Base-by-base conservation (phyloP, 2,329 filamentous ascomycete genomes). In the Exophiala lecanii-corni region DNA sequence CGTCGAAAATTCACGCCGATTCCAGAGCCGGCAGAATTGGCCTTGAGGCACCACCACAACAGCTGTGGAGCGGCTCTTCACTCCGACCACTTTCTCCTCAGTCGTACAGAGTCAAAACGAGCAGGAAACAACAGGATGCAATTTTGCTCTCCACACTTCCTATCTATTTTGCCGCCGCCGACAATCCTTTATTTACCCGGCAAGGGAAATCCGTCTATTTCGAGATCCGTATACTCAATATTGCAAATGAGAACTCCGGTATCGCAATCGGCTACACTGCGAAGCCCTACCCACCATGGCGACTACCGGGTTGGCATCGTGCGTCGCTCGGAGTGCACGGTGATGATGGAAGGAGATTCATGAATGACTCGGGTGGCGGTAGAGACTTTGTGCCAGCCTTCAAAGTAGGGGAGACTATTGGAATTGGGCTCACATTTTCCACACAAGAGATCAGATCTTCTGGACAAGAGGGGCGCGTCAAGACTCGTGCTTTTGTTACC, bases 301-400 rank as follows among this genome's bases (percentile, higher is more conserved):
- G 79, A 15, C 71, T 80, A 5, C 79, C 79, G 0, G 79, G 79
- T 1, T 82, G 78, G 79, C 75, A 82, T 55, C 68, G 79, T 33
- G 78, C 72, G 2, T 77, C 75, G 47, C 58, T 82, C 2, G 79
- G 69, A 1, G 73, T 83, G 5, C 79, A 82, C 53, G 73, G 75
- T 4, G 79, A 82, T 54, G 79, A 83, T 56, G 79, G 79, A 1
- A 69, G 76, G 19, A 70, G 75, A 28, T 83, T 81, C 51, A 73
- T 82, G 21, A 80, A 82, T 57, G 75, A 82, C 55, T 71, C 72
- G 1, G 76, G 67, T 59, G 79, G 79, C 9, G 79, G 79, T 1
- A 65, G 67, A 16, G 74, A 78, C 43, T 82, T 82, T 49, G 76
- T 75, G 0, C 58, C 57, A 6, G 59, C 72, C 1, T 78, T 82